Evolutionary conservation across 179 eudicot species (phyloP), one percentile per base, ranked within the genome.

Genomic region (Actinidia arguta): DNA sequence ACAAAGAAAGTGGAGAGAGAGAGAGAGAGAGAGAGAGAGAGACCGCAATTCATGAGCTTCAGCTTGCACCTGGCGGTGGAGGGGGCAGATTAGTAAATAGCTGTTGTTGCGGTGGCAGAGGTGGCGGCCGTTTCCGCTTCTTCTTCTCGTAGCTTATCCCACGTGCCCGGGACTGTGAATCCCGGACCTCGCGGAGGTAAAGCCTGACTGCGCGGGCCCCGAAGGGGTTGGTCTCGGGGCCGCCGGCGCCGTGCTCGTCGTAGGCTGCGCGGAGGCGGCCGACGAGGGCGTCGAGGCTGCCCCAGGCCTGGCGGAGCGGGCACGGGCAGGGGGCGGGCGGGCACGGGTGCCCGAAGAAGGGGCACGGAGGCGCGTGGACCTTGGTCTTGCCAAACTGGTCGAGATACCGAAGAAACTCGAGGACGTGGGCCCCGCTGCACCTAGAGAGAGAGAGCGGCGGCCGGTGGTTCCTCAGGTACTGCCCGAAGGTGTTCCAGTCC

Each of bases 221-320:
- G 61, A 94, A 93, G 22, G 98, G 98, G 87, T 94, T 94, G 3
- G 80, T 78, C 72, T 94, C 95, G 1, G 98, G 95, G 76, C 84
- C 81, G 4, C 98, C 36, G 3, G 42, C 98, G 0, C 98, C 98
- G 78, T 92, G 90, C 80, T 94, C 98, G 78, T 94, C 98, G 31
- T 77, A 93, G 39, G 98, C 97, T 2, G 98, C 98, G n/a, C 98
- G 74, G 5, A 94, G 90, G 7, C 98, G 91, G 25, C 97, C 98
- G 76, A 94, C 82, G 44, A 94, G 85, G 8, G 98, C 98, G 52
- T 94, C 98, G 44, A 93, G 92, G 25, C 94, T 90, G 31, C 96
- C 98, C 98, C 98, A 94, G 0, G 98, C 98, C 69, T 94, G 98
- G 6, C 93, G 85, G 22, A 94, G 92, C 11, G 98, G 98, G 83